These are phyloP conservation scores for Moesziomyces antarcticus DNA, from an alignment of 1,284 basidiomycete species.

Conservation along the genomic window DNA sequence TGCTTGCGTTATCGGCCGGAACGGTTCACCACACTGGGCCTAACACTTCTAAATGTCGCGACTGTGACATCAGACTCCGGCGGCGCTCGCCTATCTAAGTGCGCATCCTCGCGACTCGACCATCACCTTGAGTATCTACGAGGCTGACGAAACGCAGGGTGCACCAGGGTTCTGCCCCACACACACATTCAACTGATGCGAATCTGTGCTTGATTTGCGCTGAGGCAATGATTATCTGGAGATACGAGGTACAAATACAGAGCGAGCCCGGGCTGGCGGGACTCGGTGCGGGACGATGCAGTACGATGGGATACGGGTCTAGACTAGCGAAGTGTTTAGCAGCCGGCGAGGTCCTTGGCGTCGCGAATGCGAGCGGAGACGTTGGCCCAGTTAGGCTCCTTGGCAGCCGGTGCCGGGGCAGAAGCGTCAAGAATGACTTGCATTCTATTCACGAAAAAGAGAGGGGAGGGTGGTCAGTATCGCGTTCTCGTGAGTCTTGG, in stretches of 20 bases:
- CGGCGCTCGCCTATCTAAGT: too few relatives aligned
- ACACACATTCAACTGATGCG: background rate
- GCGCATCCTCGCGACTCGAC: background rate
- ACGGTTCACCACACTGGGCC: too few relatives aligned
- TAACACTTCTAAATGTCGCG: background rate
- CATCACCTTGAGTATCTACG: background rate
- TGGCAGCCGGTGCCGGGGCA: constrained; percentile 22
- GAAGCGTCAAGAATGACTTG: constrained; percentile 38
- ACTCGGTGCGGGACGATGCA: background rate
- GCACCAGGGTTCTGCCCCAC: background rate
- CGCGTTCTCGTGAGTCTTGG: background rate
- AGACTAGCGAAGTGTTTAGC: constrained; percentile 10
- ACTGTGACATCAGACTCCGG: background rate
- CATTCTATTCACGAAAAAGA: constrained; percentile 13
- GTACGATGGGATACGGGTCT: background rate
- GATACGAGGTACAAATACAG: background rate
- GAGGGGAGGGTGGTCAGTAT: constrained; percentile 2
- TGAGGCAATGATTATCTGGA: background rate
- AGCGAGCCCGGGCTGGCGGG: background rate
- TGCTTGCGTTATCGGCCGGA: background rate
- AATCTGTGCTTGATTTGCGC: background rate
- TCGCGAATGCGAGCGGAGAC: constrained; percentile 39
- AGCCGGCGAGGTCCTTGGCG: constrained; percentile 46
- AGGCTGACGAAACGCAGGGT: background rate
- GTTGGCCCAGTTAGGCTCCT: constrained; percentile 48